A percentile compares a stretch with the other conserved stretches of the same genome.
Evolutionary conservation across 2,329 filamentous ascomycete species (phyloP).

Genomic region (Beauveria sp.): DNA sequence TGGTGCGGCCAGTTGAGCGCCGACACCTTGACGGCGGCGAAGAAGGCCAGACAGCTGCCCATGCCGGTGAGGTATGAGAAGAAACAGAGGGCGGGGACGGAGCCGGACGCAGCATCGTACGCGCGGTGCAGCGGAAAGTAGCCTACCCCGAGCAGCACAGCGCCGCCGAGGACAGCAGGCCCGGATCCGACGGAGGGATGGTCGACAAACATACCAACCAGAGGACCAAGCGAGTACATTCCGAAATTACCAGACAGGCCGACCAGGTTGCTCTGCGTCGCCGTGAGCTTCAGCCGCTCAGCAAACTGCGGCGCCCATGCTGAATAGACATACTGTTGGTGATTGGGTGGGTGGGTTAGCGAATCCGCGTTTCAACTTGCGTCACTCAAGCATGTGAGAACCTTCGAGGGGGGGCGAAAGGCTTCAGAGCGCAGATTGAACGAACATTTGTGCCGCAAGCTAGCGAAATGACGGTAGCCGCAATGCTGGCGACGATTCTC

Average conservation of each 20-base stretch:
- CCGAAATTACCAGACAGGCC: constrained; percentile 80
- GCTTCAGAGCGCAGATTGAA: constrained; percentile 10
- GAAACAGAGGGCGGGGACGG: constrained; percentile 61
- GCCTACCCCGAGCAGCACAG: constrained; percentile 63
- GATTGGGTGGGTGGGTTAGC: not conserved
- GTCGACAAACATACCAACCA: constrained; percentile 83
- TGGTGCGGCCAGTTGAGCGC: constrained; percentile 88
- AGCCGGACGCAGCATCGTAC: constrained; percentile 59
- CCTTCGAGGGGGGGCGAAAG: not conserved
- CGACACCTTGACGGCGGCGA: constrained; percentile 75
- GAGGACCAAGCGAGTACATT: constrained; percentile 89
- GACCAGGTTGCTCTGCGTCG: constrained; percentile 90
- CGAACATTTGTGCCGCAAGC: constrained; percentile 89
- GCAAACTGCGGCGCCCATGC: constrained; percentile 97
- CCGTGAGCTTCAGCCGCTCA: constrained; percentile 73
- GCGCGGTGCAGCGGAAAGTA: constrained; percentile 82
- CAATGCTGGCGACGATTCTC: constrained; percentile 74
- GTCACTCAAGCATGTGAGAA: not conserved
- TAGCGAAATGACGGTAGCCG: constrained; percentile 75
- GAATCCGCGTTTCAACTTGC: not conserved
- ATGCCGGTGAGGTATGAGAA: constrained; percentile 81
- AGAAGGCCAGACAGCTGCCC: constrained; percentile 87
- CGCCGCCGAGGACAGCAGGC: constrained; percentile 68
- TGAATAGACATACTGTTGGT: constrained; percentile 82
- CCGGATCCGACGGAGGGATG: constrained; percentile 59